Base-by-base conservation (phyloP, 805 yeast genomes). In the Suhomyces xylopsoci region DNA sequence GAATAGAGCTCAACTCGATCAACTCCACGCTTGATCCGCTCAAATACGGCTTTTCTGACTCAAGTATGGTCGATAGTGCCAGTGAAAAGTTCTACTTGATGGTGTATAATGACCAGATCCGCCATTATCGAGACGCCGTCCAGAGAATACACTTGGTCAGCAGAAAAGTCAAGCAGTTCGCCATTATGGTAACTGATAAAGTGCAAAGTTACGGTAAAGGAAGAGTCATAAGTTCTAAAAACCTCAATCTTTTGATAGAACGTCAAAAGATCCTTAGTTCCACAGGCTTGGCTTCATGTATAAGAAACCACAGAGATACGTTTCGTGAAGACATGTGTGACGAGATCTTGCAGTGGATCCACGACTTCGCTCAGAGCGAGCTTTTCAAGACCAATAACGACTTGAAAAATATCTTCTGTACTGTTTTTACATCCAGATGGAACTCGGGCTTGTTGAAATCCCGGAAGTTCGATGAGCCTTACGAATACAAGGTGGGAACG, bases 271-370 rank as follows among this genome's bases (percentile, higher is more conserved):
- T 77, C 2, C 67, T 90, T 28, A 80, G 81, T 20, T 70, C 83
- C 0, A 84, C 90, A 0, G 91, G 91, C 0, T 71, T 88, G 17
- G 80, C 85, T 1, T 78, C 86, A 1, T 80, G 88, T 47, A 84
- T 90, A 14, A 71, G 90, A 51, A 81, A 84, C 49, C 75, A 82
- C 15, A 72, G 91, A 52, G 96, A 90, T 62, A 71, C 81, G 6
- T 86, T 88, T 62, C 73, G 94, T 49, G 96, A 90, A 62, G 92
- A 87, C 52, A 84, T 88, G 88, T 84, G 87, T 58, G 84, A 81
- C 42, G 90, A 85, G 55, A 82, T 90, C 17, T 64, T 88, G 6
- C 60, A 65, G n/a, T 87, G 94, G 91, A 63, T 90, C 5, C 65
- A 70, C 25, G 86, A 83, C 40, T 66, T 90, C 25, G 73, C 86